Evolutionary conservation across 2,329 filamentous ascomycete genomes (phyloP), one percentile per base, ranked within the genome.

Genomic region (Exophiala sideris): DNA sequence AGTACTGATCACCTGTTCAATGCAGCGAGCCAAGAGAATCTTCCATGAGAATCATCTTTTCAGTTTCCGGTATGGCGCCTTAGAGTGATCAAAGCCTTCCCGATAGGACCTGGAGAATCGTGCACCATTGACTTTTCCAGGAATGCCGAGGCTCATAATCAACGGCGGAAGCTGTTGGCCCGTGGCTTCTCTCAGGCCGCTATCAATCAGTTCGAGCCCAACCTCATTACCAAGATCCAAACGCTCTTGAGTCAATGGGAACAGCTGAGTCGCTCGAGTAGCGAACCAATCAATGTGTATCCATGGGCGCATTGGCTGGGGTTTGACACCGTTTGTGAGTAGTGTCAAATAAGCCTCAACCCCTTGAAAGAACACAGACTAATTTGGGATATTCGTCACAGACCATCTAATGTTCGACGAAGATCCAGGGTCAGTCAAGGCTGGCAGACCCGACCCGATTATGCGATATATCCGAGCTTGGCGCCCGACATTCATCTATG

Each of bases 291-390:
- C 4, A 44, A 57, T 38, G 48, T 49, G 6, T 57, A 53, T 24
- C 50, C 54, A n/a, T 57, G 54, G 54, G 21, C 21, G 10, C 54
- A 57, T 41, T 57, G 54, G 54, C 33, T 57, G 16, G 52, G 54
- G 6, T 57, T 57, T 33, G 54, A 57, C 29, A 46, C 39, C n/a
- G 49, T 57, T 5, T 57, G 42, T 51, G 16, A 16, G 48, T 45
- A 9, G 3, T 35, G 4, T 10, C 29, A 36, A 39, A 3, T 5
- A 2, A 32, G 21, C 7, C 33, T 35, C 9, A 35, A 35, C 9
- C 33, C 33, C 9, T n/a, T n/a, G 2, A 2, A n/a, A 35, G 33
- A 9, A 35, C 33, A 36, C 12, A 10, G 6, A 10, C 45, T 48
- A n/a, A n/a, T n/a, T n/a, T n/a, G n/a, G n/a, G n/a, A 38, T 18